A percentile compares a stretch with the other conserved stretches of the same genome.
These are phyloP conservation scores for Crithidia expoeki DNA, from an alignment of 208 protist species.

Conservation along the genomic window DNA sequence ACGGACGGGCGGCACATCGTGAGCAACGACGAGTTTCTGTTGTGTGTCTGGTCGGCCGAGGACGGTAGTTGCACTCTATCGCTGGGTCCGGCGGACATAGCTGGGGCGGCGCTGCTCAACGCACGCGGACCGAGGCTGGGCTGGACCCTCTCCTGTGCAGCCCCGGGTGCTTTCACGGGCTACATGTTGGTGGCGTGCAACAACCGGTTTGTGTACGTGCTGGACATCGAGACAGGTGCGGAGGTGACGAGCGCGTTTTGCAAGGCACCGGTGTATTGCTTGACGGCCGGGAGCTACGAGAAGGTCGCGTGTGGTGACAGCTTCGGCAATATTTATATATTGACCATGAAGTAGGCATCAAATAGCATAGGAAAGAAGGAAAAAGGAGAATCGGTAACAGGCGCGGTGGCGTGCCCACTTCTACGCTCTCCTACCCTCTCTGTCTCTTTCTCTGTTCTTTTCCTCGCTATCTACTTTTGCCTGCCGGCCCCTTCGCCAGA, in stretches of 20 bases:
- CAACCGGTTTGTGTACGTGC: conserved; percentile 87
- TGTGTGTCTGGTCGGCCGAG: conserved; percentile 79
- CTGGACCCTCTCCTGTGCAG: conserved; percentile 81
- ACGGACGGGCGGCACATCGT: conserved; percentile 81
- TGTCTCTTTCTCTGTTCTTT: too few species aligned
- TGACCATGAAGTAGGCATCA: conserved; percentile 9
- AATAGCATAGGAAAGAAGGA: background rate
- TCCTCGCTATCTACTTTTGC: too few species aligned
- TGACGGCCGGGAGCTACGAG: conserved; percentile 60
- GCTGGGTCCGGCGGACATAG: conserved; percentile 57
- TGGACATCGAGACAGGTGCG: conserved; percentile 68
- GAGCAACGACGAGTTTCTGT: conserved; percentile 82
- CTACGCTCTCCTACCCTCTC: too few species aligned
- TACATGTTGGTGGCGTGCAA: conserved; percentile 83
- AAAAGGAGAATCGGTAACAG: too few species aligned
- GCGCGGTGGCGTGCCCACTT: too few species aligned
- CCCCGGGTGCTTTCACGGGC: conserved; percentile 71
- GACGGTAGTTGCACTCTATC: conserved; percentile 65
- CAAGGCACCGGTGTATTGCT: conserved; percentile 89
- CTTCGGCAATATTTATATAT: conserved; percentile 81
- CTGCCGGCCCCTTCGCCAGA: too few species aligned
- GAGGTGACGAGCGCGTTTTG: conserved; percentile 75
- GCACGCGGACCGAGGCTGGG: conserved; percentile 44
- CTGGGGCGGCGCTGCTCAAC: conserved; percentile 38
- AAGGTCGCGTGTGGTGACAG: conserved; percentile 78